These are phyloP conservation scores for Pythium aristosporum DNA, from an alignment of 352 stramenopile species.

Conservation along the genomic window DNA sequence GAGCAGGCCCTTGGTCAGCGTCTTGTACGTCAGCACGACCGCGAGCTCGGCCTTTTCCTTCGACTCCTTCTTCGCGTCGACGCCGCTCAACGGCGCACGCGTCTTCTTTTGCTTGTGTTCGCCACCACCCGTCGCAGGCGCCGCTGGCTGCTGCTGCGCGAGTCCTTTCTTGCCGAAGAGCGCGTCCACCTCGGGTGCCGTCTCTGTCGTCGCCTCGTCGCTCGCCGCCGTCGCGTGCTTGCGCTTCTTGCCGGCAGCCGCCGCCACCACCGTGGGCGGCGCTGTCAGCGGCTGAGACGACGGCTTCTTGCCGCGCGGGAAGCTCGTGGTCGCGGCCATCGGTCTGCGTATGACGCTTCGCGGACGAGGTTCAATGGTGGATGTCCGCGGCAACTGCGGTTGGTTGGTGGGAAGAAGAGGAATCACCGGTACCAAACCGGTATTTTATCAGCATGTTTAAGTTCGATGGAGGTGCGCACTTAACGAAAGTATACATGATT, in stretches of 20 bases:
- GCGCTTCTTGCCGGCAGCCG: slow-evolving; percentile 40
- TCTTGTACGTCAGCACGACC: slow-evolving; percentile 69
- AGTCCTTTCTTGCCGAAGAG: slow-evolving; percentile 82
- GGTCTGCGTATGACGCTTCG: slow-evolving; percentile 7
- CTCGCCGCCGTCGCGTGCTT: slow-evolving; percentile 30
- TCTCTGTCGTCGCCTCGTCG: slow-evolving; percentile 13
- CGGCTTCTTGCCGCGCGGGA: slow-evolving; percentile 74
- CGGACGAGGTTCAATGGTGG: slow-evolving; percentile 2
- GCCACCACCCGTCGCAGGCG: slow-evolving; percentile 23
- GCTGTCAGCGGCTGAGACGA: slow-evolving; percentile 31
- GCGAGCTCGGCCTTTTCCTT: slow-evolving; percentile 33
- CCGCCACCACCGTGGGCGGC: slow-evolving; percentile 21
- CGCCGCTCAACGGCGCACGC: slow-evolving; percentile 13
- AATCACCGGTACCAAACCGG: slow-evolving; percentile 1
- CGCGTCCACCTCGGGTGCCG: slow-evolving; percentile 38
- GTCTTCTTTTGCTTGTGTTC: slow-evolving; percentile 25
- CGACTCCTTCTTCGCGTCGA: slow-evolving; percentile 20
- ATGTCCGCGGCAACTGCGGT: slow-evolving; percentile 13
- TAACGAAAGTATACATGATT: slow-evolving; percentile 1
- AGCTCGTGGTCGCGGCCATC: slow-evolving; percentile 39
- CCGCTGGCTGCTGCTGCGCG: slow-evolving; percentile 27
- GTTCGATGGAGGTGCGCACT: not conserved
- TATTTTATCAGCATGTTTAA: not conserved
- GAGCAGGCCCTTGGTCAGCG: slow-evolving; percentile 59
- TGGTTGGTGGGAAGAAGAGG: slow-evolving; percentile 9